Base-by-base conservation (phyloP, 2,329 filamentous ascomycete species). In the Beauveria pseudobassiana region DNA sequence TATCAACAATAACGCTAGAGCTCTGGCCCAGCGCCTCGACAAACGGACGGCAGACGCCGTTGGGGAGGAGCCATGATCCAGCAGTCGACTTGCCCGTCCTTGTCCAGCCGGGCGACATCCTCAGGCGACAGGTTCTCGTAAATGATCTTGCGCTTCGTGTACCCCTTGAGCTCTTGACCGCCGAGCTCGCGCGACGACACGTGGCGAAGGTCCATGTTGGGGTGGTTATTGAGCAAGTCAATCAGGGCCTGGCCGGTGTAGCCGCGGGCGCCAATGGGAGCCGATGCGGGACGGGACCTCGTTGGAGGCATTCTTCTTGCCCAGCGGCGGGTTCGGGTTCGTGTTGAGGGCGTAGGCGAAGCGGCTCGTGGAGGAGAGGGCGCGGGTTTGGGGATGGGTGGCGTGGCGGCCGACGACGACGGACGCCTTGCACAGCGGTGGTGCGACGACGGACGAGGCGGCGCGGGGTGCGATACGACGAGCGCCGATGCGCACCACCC, bases 21-120 rank as follows among this genome's bases (percentile, higher is more conserved):
- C 81, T 78, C 63, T 73, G 69, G 10, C 93, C 85, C 59, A 98
- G 85, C 8, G 93, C 93, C 65, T 98, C 91, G 10, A 98, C 89
- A 68, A 89, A 99, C 0, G 95, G 93, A 77, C 92, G 90, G 84
- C 91, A 97, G 55, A 96, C 91, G 64, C 91, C 90, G 71, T 98
- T 99, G 50, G 93, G 95, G 34, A 98, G 85, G 42, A n/a, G 95
- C 95, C 90, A 98, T 95, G 50, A 98, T 90, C 93, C 93, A 98
- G 77, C 90, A 95, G 78, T 98, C 93, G 55, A 98, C 87, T 69
- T 93, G 85, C 57, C 90, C 89, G 38, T 88, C 86, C 72, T 89
- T 87, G 65, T 95, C 90, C 84, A 98, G 91, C 62, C 87, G 83
- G 65, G 87, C 86, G 14, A 96, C 87, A 67, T 98, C 93, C 66